Evolutionary conservation across 768 basidiomycete species (phyloP).

Genomic region (Gyrodon lividus): DNA sequence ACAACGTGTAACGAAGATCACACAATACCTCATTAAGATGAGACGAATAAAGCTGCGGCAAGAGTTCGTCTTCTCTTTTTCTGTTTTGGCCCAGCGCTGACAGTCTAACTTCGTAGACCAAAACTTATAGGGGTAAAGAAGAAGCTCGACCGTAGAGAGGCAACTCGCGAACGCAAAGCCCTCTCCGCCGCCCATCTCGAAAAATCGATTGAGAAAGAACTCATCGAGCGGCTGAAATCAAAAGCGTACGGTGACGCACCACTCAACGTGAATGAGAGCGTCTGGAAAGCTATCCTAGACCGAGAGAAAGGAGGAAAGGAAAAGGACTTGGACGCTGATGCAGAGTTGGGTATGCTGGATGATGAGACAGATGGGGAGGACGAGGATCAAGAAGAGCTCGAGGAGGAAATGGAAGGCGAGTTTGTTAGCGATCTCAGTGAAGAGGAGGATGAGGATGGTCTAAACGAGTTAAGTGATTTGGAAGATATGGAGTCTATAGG

Average conservation of each 20-base stretch:
- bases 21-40: constrained; percentile 99
- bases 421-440: constrained; percentile 57
- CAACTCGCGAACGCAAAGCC: constrained; percentile 91
- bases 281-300: constrained; percentile 92
- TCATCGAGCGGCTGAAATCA: constrained; percentile 91
- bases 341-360: constrained; percentile 42
- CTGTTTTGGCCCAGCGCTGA: background rate
- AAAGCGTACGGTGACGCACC: constrained; percentile 98
- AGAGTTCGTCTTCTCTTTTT: constrained; percentile 54
- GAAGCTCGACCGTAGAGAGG: constrained; percentile 91
- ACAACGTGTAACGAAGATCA: constrained; percentile 98
- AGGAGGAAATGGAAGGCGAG: constrained; percentile 52
- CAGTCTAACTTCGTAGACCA: constrained; percentile 50
- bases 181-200: constrained; percentile 94
- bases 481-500: constrained; percentile 72
- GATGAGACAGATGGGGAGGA: constrained; percentile 58
- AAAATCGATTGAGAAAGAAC: constrained; percentile 92
- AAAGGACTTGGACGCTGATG: constrained; percentile 43
- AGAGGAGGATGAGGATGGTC: constrained; percentile 45
- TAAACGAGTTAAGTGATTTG: constrained; percentile 50
- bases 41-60: constrained; percentile 81
- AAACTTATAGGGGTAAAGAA: constrained; percentile 96
- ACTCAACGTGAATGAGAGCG: constrained; percentile 95
- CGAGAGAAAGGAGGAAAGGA: constrained; percentile 58
- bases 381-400: constrained; percentile 48